phyloP scores from a whole-genome alignment of 805 yeast genomes.

The Diddensiella transvaalensis region DNA sequence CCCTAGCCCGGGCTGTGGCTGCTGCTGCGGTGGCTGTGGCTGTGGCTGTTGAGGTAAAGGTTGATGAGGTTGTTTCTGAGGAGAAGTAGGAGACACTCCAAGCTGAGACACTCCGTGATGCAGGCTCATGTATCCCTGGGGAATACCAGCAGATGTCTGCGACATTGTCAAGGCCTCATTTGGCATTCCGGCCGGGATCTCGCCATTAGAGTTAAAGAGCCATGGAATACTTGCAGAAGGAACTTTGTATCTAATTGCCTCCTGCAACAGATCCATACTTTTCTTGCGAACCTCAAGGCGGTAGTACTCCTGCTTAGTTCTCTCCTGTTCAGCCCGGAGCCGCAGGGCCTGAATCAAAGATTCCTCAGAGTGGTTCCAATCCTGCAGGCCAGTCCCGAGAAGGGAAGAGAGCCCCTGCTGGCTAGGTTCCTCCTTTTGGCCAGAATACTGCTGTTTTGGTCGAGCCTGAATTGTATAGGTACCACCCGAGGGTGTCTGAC shows the following conservation, averaged over 20 bases:
- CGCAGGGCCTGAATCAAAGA: constrained; percentile 57
- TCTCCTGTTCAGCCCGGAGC: constrained; percentile 68
- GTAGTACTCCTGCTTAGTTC: constrained; percentile 76
- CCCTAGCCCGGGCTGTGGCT: constrained; percentile 5
- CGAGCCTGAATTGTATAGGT: constrained; percentile 1
- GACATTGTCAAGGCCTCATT: background rate
- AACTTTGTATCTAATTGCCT: constrained; percentile 57
- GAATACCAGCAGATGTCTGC: background rate
- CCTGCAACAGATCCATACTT: constrained; percentile 57
- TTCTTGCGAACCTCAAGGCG: constrained; percentile 58
- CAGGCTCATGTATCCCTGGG: background rate
- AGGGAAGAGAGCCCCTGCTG: constrained; percentile 29
- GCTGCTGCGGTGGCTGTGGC: constrained; percentile 5
- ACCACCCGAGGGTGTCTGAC: background rate
- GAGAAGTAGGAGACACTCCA: constrained; percentile 1
- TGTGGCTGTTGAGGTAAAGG: background rate
- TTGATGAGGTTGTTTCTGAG: background rate
- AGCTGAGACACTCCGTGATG: background rate
- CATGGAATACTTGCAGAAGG: constrained; percentile 63
- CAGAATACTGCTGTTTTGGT: constrained; percentile 6
- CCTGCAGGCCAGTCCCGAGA: constrained; percentile 50
- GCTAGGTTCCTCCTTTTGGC: constrained; percentile 7
- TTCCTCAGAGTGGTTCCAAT: constrained; percentile 56
- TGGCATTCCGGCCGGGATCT: background rate
- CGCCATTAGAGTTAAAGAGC: constrained; percentile 38